phyloP scores from a whole-genome alignment of 75 land plant species.

The Chamaecyparis obtusa region DNA sequence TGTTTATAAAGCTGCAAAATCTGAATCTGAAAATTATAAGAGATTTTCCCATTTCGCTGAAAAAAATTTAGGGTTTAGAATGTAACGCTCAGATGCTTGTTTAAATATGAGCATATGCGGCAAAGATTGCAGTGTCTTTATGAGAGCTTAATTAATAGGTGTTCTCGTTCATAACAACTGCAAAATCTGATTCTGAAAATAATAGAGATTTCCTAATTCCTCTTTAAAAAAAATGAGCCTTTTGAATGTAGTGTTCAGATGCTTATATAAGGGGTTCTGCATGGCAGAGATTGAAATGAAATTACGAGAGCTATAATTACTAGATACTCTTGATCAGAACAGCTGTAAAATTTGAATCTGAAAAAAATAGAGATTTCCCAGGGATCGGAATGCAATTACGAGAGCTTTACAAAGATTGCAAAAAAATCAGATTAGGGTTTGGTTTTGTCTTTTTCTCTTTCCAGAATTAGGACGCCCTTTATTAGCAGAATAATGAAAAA shows the following conservation, averaged over 20 bases:
- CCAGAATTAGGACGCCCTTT: background rate
- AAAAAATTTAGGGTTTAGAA: background rate
- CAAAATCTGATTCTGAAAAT: background rate
- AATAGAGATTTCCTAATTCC: too few species aligned
- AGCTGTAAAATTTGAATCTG: background rate
- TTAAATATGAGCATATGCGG: background rate
- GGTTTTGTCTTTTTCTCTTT: too few species aligned
- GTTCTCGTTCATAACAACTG: too few species aligned
- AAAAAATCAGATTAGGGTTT: background rate
- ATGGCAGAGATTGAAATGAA: background rate
- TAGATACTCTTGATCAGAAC: background rate
- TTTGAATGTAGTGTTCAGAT: background rate
- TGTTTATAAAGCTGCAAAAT: too few species aligned
- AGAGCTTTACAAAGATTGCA: background rate
- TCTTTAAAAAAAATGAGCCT: background rate
- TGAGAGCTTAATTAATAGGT: background rate
- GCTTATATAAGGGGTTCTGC: background rate
- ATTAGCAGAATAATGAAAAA: background rate
- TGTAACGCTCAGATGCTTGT: too few species aligned
- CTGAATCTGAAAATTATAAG: too few species aligned
- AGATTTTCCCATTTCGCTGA: too few species aligned
- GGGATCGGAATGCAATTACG: background rate
- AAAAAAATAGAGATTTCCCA: background rate
- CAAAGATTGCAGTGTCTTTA: background rate
- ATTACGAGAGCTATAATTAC: background rate